phyloP scores from a whole-genome alignment of 2,329 filamentous ascomycete genomes.

The Hypomyces rosellus region DNA sequence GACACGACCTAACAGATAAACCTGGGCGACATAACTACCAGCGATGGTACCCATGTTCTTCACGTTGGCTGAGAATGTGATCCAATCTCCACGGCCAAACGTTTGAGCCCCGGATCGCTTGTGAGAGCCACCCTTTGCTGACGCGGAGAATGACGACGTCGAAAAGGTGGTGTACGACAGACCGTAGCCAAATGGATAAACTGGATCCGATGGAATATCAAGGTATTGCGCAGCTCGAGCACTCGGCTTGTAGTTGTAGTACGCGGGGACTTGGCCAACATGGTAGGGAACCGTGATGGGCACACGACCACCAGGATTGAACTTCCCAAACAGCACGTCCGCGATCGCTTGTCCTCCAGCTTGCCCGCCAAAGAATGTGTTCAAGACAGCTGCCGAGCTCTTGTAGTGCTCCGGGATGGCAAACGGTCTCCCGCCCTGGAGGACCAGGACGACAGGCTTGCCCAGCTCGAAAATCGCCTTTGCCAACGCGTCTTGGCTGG shows the following conservation, averaged over 20 bases:
- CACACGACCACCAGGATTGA: constrained; percentile 7
- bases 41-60: constrained; percentile 6
- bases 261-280: constrained; percentile 4
- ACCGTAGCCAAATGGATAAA: constrained; percentile 8
- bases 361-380: constrained; percentile 6
- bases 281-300: constrained; percentile 4
- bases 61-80: neutral
- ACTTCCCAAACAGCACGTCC: constrained; percentile 6
- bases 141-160: constrained; percentile 2
- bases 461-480: constrained; percentile 5
- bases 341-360: constrained; percentile 8
- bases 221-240: constrained; percentile 3
- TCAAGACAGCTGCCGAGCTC: constrained; percentile 3
- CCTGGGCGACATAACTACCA: constrained; percentile 8
- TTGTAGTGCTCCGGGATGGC: constrained; percentile 8
- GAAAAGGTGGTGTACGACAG: constrained; percentile 10
- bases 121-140: neutral
- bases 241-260: constrained; percentile 11
- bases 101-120: neutral
- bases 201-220: constrained; percentile 6
- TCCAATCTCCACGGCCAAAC: constrained; percentile 6
- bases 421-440: constrained; percentile 8
- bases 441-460: constrained; percentile 5
- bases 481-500: constrained; percentile 7
- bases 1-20: constrained; percentile 8